These are phyloP conservation scores for Sporothrix sp. DNA, from an alignment of 2,329 filamentous ascomycete species.

Conservation along the genomic window DNA sequence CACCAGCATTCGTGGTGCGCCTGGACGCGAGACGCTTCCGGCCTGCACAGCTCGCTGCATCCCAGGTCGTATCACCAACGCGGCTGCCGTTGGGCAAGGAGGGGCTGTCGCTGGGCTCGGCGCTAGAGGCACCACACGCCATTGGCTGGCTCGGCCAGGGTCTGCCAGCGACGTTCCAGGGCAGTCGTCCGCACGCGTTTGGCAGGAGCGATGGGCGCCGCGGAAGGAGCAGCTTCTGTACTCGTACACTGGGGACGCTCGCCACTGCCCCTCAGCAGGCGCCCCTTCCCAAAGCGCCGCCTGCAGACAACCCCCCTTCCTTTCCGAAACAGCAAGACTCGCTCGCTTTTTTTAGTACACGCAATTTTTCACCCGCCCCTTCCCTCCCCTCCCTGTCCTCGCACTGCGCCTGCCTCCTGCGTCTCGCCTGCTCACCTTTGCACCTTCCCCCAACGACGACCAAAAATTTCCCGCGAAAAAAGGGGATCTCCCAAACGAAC, in stretches of 20 bases:
- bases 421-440: conserved; percentile 2
- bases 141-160: not conserved
- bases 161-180: too few species aligned
- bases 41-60: too few species aligned
- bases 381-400: not conserved
- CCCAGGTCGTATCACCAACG: too few species aligned
- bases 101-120: too few species aligned
- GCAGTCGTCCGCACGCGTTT: too few species aligned
- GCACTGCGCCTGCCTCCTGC: not conserved
- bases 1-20: too few species aligned
- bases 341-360: conserved; percentile 11
- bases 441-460: conserved; percentile 9
- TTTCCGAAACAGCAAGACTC: conserved; percentile 1
- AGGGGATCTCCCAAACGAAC: not conserved
- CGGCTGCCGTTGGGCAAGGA: too few species aligned
- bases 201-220: too few species aligned
- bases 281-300: conserved; percentile 1
- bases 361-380: conserved; percentile 12
- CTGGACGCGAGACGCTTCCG: too few species aligned
- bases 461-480: conserved; percentile 5
- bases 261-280: not conserved
- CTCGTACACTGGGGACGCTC: not conserved
- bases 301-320: conserved; percentile 11
- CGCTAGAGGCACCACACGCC: not conserved
- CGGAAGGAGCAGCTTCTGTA: too few species aligned